A percentile compares a stretch with the other conserved stretches of the same genome.
Conservation (phyloP, 2,329 filamentous ascomycete genomes). For the Verticillium longisporum region DNA sequence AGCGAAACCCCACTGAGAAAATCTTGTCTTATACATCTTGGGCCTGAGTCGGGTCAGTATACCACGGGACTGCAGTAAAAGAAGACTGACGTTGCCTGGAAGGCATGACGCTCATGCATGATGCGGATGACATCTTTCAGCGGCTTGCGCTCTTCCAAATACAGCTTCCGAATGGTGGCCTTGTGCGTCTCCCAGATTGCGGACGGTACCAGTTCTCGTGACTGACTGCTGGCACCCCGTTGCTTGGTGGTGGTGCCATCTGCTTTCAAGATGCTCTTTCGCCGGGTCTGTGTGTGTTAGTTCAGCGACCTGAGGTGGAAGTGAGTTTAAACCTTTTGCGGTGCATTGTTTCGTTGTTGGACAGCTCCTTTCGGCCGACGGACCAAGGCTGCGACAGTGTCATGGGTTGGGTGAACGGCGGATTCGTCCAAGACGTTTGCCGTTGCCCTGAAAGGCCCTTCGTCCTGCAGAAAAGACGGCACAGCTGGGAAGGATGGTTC, state of each 20-base stretch:
- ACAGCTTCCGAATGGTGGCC: constrained; percentile 34
- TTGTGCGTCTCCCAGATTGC: constrained; percentile 43
- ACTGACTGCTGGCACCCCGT: constrained; percentile 25
- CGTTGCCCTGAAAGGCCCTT: neutral
- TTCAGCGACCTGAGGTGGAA: neutral
- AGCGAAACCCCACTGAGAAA: constrained; percentile 48
- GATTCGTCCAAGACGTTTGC: neutral
- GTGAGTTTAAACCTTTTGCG: neutral
- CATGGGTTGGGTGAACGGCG: neutral
- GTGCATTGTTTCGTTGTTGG: neutral
- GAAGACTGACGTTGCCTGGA: constrained; percentile 39
- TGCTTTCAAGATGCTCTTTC: neutral
- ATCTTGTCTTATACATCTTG: constrained; percentile 50
- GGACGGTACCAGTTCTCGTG: constrained; percentile 35
- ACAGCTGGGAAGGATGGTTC: neutral
- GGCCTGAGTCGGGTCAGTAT: constrained; percentile 24
- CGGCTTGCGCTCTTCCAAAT: constrained; percentile 41
- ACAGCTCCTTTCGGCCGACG: neutral
- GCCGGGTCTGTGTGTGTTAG: neutral
- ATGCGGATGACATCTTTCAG: constrained; percentile 46
- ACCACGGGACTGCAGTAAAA: neutral
- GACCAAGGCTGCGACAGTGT: neutral
- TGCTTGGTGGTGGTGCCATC: constrained; percentile 11
- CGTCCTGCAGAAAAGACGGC: neutral
- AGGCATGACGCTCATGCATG: constrained; percentile 41